phyloP scores from a whole-genome alignment of 805 yeast species.

The Priceomyces medius region DNA sequence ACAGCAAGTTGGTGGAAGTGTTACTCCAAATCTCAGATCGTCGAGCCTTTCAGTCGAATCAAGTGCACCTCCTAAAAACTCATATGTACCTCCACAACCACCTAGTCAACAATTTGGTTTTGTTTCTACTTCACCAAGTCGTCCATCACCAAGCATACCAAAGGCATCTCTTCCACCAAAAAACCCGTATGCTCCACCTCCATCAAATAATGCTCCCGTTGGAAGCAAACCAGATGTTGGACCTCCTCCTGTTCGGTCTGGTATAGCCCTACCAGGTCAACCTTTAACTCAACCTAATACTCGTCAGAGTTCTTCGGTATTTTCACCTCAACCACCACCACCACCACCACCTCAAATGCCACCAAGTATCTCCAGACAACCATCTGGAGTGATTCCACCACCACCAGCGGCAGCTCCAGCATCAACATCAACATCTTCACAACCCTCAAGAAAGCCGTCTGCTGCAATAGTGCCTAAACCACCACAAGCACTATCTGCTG shows the following conservation, averaged over 20 bases:
- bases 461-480: conserved; percentile 21
- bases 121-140: neutral
- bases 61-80: conserved; percentile 5
- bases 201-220: conserved; percentile 5
- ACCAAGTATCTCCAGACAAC: conserved; percentile 10
- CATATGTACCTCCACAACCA: conserved; percentile 20
- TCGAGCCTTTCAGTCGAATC: conserved; percentile 1
- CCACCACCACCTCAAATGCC: conserved; percentile 1
- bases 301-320: conserved; percentile 13
- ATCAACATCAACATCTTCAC: conserved; percentile 10
- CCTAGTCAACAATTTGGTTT: conserved; percentile 1
- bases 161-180: conserved; percentile 16
- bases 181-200: conserved; percentile 26
- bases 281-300: conserved; percentile 14
- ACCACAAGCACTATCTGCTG: no score
- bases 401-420: conserved; percentile 6
- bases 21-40: conserved; percentile 8
- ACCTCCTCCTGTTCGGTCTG: conserved; percentile 17
- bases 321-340: conserved; percentile 1
- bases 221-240: conserved; percentile 15
- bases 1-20: neutral
- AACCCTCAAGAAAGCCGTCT: conserved; percentile 12
- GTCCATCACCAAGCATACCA: neutral
- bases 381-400: conserved; percentile 17
- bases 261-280: conserved; percentile 21